A percentile compares a stretch with the other conserved stretches of the same genome.
These are phyloP conservation scores for Stentor coeruleus DNA, from an alignment of 73 alveolate species.

Conservation along the genomic window DNA sequence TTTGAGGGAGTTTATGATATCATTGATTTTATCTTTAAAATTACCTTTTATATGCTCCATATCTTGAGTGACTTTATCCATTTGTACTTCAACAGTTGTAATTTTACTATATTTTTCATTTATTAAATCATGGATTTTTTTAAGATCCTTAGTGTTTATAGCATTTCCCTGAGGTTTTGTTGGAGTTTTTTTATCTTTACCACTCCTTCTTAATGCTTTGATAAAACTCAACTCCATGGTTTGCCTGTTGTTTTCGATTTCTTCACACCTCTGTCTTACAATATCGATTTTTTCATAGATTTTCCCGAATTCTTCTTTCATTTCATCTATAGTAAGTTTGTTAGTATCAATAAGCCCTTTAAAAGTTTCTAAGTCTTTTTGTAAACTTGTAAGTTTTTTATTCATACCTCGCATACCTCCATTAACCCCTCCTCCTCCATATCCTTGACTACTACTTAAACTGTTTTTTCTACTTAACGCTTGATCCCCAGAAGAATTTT, in stretches of 20 bases:
- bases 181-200: neutral
- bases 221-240: conserved; percentile 21
- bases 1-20: neutral
- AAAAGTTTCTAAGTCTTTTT: conserved; percentile 1
- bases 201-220: neutral
- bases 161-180: neutral
- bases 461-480: neutral
- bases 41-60: neutral
- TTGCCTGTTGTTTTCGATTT: neutral
- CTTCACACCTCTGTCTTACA: neutral
- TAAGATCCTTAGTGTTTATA: neutral
- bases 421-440: neutral
- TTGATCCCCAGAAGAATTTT: neutral
- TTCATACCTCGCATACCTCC: conserved; percentile 2
- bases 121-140: neutral
- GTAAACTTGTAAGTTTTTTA: neutral
- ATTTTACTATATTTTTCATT: neutral
- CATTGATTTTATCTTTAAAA: neutral
- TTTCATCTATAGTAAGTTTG: neutral
- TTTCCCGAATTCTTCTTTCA: neutral
- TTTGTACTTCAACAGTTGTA: neutral
- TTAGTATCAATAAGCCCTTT: neutral
- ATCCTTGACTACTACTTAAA: neutral
- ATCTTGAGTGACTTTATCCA: neutral
- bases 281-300: neutral